A percentile compares a stretch with the other conserved stretches of the same genome.
phyloP scores from a whole-genome alignment of 176 grass and related monocot genomes.

The Echinochloa phyllopogon region DNA sequence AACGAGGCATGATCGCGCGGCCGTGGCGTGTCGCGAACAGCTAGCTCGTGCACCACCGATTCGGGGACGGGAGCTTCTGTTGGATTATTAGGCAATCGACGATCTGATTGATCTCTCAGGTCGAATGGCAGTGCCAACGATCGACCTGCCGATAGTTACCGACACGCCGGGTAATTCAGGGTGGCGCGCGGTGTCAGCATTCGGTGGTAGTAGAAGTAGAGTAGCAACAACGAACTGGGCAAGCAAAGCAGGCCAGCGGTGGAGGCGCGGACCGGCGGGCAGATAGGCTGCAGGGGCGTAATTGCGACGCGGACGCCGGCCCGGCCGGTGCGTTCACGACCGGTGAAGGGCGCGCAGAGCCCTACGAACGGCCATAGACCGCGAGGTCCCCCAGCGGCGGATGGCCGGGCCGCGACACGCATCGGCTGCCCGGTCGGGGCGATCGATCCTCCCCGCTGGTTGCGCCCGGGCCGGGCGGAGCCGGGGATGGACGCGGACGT shows the following conservation, averaged over 20 bases:
- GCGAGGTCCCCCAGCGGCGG: constrained; percentile 11
- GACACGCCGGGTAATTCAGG: neutral
- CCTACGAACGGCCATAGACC: neutral
- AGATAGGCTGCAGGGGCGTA: constrained; percentile 1
- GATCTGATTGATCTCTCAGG: neutral
- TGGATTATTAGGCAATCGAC: too few relatives aligned
- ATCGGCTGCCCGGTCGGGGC: neutral
- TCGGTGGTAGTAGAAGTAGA: too few relatives aligned
- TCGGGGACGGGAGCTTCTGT: neutral
- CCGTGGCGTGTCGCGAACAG: constrained; percentile 21
- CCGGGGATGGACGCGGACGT: constrained; percentile 27
- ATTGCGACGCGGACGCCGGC: constrained; percentile 33
- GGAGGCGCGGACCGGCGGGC: neutral
- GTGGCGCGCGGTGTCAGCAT: neutral
- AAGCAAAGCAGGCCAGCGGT: neutral
- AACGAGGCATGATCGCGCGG: neutral
- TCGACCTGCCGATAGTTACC: neutral
- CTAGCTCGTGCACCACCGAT: neutral
- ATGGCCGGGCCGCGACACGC: neutral
- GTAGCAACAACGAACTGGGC: too few relatives aligned
- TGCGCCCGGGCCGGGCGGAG: constrained; percentile 7
- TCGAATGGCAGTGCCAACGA: neutral
- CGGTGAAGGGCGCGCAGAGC: neutral
- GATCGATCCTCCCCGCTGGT: constrained; percentile 9
- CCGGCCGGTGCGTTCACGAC: neutral